Base-by-base conservation (phyloP, 441 rosid species). In the Breynia disticha region DNA sequence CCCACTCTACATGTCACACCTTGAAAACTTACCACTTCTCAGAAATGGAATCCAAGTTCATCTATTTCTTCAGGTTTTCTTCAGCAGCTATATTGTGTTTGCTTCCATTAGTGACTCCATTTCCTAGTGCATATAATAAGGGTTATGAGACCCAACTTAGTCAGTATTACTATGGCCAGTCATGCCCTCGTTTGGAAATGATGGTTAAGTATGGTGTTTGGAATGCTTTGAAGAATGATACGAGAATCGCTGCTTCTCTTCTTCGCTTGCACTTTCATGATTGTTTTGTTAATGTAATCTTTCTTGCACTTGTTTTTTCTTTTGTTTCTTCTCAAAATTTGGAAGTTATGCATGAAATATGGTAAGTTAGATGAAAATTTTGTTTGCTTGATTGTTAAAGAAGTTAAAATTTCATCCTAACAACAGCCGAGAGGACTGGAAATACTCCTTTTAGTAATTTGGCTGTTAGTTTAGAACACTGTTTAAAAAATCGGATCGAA, bases 181-280 rank as follows among this genome's bases (percentile, higher is more conserved):
- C 84, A 3, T 90, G 97, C 69, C 97, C 97, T 15, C 69, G 57
- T 60, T 75, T 86, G 75, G 52, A 49, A 59, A 77, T 55, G 80
- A 84, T 86, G 21, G 90, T 84, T 35, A 67, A 50, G 51, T 57
- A 69, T 35, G 84, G 86, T 15, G 90, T 90, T 61, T 59, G 70
- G 80, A 61, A 57, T 11, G 95, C 94, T 64, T 57, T 76, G 41
- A 62, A 21, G 65, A 75, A 72, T 47, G 97, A 89, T 38, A 48
- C 76, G 46, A 75, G 97, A 67, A 79, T 89, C 7, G 88, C 87
- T 37, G 97, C 97, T 0, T 89, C 95, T 43, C 86, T 89, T 56
- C 95, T 86, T 16, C 83, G 95, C 7, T 60, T 89, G 61, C 90
- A 86, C 67, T 86, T 83, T 22, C 97, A 86, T 45, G 90, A 89